A percentile compares a stretch with the other conserved stretches of the same genome.
These are phyloP conservation scores for Solanum microdontum DNA, from an alignment of 257 asterid species.

Conservation along the genomic window DNA sequence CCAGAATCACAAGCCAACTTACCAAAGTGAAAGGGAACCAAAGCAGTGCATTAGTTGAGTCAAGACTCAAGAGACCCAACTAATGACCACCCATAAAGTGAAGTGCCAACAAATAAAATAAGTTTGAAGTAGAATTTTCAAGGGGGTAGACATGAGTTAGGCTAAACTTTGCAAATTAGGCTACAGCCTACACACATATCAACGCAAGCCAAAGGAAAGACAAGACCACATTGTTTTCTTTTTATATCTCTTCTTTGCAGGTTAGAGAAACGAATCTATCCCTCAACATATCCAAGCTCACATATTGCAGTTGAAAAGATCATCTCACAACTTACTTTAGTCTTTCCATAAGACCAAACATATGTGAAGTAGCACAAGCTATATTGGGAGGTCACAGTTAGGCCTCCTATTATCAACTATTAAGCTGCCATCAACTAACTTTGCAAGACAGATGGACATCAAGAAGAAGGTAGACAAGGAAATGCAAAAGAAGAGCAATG, in stretches of 20 bases:
- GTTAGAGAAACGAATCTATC: neutral
- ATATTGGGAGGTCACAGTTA: neutral
- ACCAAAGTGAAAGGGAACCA: neutral
- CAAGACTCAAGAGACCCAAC: neutral
- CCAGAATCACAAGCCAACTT: neutral
- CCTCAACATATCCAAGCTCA: neutral
- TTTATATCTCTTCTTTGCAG: neutral
- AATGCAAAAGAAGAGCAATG: neutral
- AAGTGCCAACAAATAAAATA: neutral
- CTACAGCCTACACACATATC: neutral
- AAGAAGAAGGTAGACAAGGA: neutral
- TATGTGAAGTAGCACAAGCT: neutral
- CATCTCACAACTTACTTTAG: neutral
- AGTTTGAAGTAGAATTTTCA: neutral
- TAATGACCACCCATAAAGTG: neutral
- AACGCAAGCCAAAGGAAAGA: neutral
- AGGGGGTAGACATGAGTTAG: neutral
- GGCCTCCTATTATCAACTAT: neutral
- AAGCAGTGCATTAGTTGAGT: neutral
- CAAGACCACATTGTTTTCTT: neutral
- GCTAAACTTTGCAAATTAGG: neutral
- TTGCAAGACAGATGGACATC: neutral
- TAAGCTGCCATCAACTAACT: neutral
- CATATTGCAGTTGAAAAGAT: neutral
- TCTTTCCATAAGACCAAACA: neutral